Base-by-base conservation (phyloP, 495 filamentous ascomycete genomes). In the Podospora anserina region DNA sequence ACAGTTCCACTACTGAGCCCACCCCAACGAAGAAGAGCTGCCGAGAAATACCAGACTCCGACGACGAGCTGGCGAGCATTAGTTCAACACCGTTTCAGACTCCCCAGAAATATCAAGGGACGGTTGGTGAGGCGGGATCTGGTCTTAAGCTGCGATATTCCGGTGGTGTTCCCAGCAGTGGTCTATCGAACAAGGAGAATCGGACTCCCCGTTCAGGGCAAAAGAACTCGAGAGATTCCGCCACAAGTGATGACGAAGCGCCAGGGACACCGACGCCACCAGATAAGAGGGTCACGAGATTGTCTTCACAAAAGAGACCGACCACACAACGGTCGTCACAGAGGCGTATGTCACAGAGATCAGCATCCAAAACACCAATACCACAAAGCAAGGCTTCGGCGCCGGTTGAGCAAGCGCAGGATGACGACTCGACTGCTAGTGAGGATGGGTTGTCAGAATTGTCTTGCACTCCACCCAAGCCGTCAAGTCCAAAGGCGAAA, bases 41-140 rank as follows among this genome's bases (percentile, higher is more conserved):
- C 61, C 63, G 66, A 4, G 79, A 82, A 65, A 77, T 82, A 1
- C 78, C 80, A 5, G 81, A 83, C 65, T 79, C 79, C 4, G 79
- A 82, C 32, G 79, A 81, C 44, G 82, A 83, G 11, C 39, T 74
- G 19, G 71, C 68, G 5, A 72, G 70, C 53, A 20, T 76, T 32
- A 69, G 64, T 9, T 72, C 77, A 0, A 72, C 77, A 5, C 75
- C 77, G 0, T 34, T 65, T 55, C 72, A 66, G 20, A 26, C 69
- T 6, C 57, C 23, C 3, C 34, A 62, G 16, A 66, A 64, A 9
- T 28, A 30, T 13, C 26, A 5, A 0, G 28, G 0, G 20, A 53
- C 55, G 26, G 56, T 64, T 23, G 30, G 44, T 6, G 54, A 69
- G 26, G 61, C 56, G 11, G 67, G 32, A 18, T 70, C 70, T n/a